A percentile compares a stretch with the other conserved stretches of the same genome.
These are phyloP conservation scores for Dictyostelium discoideum DNA, from an alignment of 78 protist genomes.

Conservation along the genomic window dicty_2.7 NC_007091.3:897501-898000, in stretches of 20 bases:
- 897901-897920: neutral
- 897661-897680: neutral
- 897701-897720: conserved; percentile 39
- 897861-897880: neutral
- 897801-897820: neutral
- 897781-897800: neutral
- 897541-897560: conserved; percentile 38
- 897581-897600: conserved; percentile 46
- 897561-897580: conserved; percentile 12
- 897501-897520: neutral
- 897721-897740: conserved; percentile 48
- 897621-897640: neutral
- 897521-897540: neutral
- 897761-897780: neutral
- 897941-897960: neutral
- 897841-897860: neutral
- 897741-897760: conserved; percentile 11
- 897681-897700: conserved; percentile 6
- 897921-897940: neutral
- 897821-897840: neutral
- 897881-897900: neutral
- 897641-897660: neutral
- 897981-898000: neutral
- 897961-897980: neutral
- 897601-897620: conserved; percentile 19